These are phyloP conservation scores for Pleurotus djamor DNA, from an alignment of 768 basidiomycete species.

Conservation along the genomic window DNA sequence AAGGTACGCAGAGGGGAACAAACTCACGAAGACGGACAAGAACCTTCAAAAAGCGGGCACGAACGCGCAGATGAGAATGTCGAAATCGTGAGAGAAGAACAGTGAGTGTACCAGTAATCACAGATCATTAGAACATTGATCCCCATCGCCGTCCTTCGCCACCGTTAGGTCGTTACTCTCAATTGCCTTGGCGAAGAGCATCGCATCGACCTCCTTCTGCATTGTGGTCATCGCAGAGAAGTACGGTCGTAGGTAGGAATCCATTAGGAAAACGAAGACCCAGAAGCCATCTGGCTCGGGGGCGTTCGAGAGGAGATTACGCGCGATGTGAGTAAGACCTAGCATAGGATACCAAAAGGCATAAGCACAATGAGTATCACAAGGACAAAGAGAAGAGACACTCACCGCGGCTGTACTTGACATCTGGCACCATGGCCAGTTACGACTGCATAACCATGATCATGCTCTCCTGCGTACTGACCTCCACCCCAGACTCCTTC, in stretches of 20 bases:
- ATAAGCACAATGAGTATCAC: too few species aligned
- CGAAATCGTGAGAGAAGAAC: background rate
- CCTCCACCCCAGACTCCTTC: slow-evolving; percentile 48
- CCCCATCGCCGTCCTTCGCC: slow-evolving; percentile 64
- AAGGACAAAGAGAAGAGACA: too few species aligned
- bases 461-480: slow-evolving; percentile 54
- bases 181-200: slow-evolving; percentile 68
- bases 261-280: slow-evolving; percentile 88
- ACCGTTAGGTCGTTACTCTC: slow-evolving; percentile 58
- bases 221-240: slow-evolving; percentile 51
- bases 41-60: too few species aligned
- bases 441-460: slow-evolving; percentile 68
- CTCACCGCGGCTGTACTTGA: too few species aligned
- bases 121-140: slow-evolving; percentile 59
- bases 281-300: slow-evolving; percentile 91
- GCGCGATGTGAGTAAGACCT: slow-evolving; percentile 73
- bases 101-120: slow-evolving; percentile 54
- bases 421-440: slow-evolving; percentile 82
- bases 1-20: slow-evolving; percentile 61
- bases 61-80: background rate
- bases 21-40: slow-evolving; percentile 65
- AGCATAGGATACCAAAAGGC: too few species aligned
- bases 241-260: slow-evolving; percentile 76
- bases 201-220: slow-evolving; percentile 76
- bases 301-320: slow-evolving; percentile 59